Conservation (phyloP, 179 eudicot genomes). For the Silene coronaria region DNA sequence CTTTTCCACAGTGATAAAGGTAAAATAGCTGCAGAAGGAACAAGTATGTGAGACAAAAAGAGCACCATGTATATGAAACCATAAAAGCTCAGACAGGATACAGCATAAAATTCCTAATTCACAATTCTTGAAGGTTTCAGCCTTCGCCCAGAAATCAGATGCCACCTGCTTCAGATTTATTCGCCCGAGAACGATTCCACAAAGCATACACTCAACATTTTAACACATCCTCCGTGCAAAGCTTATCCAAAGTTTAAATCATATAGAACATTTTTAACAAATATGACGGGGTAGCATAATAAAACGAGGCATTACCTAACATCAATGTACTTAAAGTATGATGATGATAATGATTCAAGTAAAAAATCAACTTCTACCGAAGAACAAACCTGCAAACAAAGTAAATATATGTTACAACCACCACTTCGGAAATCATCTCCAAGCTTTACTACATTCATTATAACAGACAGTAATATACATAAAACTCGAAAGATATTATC, state of each 20-base stretch:
- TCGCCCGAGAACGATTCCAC: not conserved
- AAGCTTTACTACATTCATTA: not conserved
- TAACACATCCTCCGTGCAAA: not conserved
- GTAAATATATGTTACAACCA: constrained; percentile 3
- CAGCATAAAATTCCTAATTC: not conserved
- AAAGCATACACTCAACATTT: not conserved
- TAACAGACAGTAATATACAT: not conserved
- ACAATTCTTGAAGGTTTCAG: not conserved
- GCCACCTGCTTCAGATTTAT: not conserved
- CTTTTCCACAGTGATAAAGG: constrained; percentile 67
- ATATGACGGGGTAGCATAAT: constrained; percentile 5
- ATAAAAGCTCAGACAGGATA: not conserved
- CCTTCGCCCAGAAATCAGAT: not conserved
- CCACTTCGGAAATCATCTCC: not conserved
- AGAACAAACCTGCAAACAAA: constrained; percentile 52
- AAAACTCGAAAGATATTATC: not conserved
- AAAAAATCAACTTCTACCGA: constrained; percentile 40
- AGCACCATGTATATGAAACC: not conserved
- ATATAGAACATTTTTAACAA: not conserved
- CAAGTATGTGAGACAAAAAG: constrained; percentile 1
- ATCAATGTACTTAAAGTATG: constrained; percentile 76
- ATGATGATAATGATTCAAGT: constrained; percentile 54
- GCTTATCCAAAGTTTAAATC: not conserved
- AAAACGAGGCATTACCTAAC: constrained; percentile 54
- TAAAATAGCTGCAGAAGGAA: constrained; percentile 57